phyloP scores from a whole-genome alignment of 2,329 filamentous ascomycete genomes.

The Verticillium klebahnii region DNA sequence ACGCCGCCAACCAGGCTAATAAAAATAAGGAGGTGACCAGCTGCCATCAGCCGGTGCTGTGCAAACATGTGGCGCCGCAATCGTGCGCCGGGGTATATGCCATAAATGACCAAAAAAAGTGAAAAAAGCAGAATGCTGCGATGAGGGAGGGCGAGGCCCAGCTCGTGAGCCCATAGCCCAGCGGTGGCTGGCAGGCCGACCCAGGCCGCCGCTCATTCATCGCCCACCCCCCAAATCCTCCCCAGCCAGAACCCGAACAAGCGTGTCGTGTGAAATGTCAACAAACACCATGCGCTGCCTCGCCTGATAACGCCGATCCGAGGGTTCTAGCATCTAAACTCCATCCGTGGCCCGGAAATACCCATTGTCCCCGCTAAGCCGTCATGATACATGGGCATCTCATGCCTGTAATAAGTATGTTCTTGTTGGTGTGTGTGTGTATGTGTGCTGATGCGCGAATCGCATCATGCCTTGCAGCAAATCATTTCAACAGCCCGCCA shows the following conservation, averaged over 20 bases:
- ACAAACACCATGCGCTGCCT: not conserved
- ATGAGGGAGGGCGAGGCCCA: not conserved
- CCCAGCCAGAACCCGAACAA: not conserved
- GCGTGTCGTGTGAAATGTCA: not conserved
- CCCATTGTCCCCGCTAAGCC: not conserved
- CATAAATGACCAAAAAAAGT: slow-evolving; percentile 1
- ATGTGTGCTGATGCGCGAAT: not conserved
- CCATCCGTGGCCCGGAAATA: slow-evolving; percentile 1
- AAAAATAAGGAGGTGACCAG: not conserved
- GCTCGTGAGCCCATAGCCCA: not conserved
- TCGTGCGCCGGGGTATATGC: slow-evolving; percentile 14
- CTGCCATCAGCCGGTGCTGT: not conserved
- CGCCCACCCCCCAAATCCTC: not conserved
- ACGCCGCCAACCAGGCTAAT: not conserved
- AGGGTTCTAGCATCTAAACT: slow-evolving; percentile 8
- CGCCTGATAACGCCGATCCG: slow-evolving; percentile 4
- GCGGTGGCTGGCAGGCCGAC: not conserved
- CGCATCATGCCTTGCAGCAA: slow-evolving; percentile 10
- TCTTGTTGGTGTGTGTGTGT: not conserved
- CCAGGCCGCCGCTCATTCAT: not conserved
- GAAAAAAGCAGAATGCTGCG: not conserved
- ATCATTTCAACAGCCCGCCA: slow-evolving; percentile 30
- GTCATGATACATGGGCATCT: slow-evolving; percentile 8
- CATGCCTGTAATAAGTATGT: not conserved
- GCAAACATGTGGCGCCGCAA: slow-evolving; percentile 8